phyloP scores from a whole-genome alignment of 805 yeast species.

The Candida chilensis region DNA sequence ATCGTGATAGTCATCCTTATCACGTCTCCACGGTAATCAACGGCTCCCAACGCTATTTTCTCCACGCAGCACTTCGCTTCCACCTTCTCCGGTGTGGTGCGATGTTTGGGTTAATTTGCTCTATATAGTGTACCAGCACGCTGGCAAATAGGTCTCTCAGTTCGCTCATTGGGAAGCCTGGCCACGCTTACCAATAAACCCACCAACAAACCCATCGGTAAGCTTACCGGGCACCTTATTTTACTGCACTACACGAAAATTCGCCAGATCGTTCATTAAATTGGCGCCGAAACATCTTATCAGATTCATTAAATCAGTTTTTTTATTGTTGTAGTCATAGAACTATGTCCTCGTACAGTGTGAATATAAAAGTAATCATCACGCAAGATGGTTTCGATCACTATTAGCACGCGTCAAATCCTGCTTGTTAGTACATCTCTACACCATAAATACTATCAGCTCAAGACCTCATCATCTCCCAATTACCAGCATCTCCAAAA shows the following conservation, averaged over 20 bases:
- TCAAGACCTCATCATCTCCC: conserved; percentile 20
- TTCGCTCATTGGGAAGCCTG: not conserved
- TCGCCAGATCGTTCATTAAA: not conserved
- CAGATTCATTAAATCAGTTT: conserved; percentile 8
- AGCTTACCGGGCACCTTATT: no score
- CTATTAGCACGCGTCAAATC: not conserved
- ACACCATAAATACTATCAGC: conserved; percentile 9
- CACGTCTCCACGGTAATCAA: no score
- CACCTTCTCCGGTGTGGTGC: no score
- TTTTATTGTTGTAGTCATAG: conserved; percentile 10
- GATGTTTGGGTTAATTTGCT: no score
- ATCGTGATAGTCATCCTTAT: no score
- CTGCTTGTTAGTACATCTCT: no score
- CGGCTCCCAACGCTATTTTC: no score
- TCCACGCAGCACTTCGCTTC: no score
- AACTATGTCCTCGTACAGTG: conserved; percentile 10
- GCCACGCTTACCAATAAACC: not conserved
- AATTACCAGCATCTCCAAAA: conserved; percentile 14
- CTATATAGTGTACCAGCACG: no score
- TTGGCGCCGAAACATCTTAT: not conserved
- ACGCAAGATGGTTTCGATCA: conserved; percentile 3
- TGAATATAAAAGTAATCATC: conserved; percentile 20
- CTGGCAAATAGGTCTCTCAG: not conserved
- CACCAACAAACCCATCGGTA: not conserved
- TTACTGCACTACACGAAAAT: no score